Conservation (phyloP, 2,329 filamentous ascomycete species). For the Boeremia exigua region DNA sequence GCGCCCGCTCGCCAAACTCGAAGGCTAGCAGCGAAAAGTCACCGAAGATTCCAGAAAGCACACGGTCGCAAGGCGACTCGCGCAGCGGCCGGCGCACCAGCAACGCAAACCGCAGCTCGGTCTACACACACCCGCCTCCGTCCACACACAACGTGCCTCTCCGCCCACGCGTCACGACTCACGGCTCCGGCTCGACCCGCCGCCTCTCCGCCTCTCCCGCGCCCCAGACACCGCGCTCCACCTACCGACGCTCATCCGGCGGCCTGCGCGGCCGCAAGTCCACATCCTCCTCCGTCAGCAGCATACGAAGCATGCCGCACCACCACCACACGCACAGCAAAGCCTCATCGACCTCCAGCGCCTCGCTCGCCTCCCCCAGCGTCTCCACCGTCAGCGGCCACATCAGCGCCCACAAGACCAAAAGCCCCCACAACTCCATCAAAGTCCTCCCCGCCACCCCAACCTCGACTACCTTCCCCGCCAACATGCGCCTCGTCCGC, state of each 20-base stretch:
- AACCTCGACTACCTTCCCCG: conserved; percentile 74
- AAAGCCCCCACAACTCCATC: conserved; percentile 77
- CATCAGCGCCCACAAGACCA: conserved; percentile 69
- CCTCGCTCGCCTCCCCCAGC: conserved; percentile 62
- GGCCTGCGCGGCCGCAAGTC: conserved; percentile 92
- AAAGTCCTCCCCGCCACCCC: conserved; percentile 95
- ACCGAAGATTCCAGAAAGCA: conserved; percentile 35
- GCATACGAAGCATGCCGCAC: conserved; percentile 77
- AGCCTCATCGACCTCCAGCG: conserved; percentile 87
- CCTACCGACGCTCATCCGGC: conserved; percentile 79
- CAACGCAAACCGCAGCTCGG: conserved; percentile 43
- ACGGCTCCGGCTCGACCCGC: conserved; percentile 47
- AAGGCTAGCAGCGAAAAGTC: conserved; percentile 45
- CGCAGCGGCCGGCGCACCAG: conserved; percentile 39
- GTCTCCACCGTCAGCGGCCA: conserved; percentile 60
- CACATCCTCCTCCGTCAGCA: conserved; percentile 93
- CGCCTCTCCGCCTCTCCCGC: conserved; percentile 84
- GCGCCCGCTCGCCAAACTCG: conserved; percentile 43
- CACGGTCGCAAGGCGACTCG: conserved; percentile 13
- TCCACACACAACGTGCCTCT: conserved; percentile 29
- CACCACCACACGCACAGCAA: conserved; percentile 92
- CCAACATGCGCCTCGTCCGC: conserved; percentile 83
- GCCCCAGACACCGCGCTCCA: conserved; percentile 85
- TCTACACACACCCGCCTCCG: conserved; percentile 44
- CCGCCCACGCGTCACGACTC: conserved; percentile 54